phyloP scores from a whole-genome alignment of 2,329 filamentous ascomycete genomes.

The Lachnellula subtilissima region DNA sequence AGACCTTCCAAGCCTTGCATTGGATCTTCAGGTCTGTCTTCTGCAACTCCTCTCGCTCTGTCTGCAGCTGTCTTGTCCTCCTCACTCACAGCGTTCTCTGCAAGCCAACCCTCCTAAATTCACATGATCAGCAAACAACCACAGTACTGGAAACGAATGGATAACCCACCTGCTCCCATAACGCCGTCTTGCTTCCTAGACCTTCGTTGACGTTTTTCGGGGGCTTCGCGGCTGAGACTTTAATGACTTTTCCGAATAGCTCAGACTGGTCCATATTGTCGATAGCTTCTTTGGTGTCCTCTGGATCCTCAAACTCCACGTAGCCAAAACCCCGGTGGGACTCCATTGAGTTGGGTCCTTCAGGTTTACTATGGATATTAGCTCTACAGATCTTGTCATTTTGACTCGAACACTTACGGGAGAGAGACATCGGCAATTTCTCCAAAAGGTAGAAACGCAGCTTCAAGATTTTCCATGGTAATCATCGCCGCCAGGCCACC shows the following conservation, averaged over 20 bases:
- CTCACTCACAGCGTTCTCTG: constrained; percentile 78
- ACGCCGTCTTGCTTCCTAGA: constrained; percentile 83
- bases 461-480: constrained; percentile 69
- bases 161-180: constrained; percentile 86
- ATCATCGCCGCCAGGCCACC: constrained; percentile 80
- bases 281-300: constrained; percentile 89
- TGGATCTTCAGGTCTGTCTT: constrained; percentile 65
- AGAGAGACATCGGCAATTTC: constrained; percentile 89
- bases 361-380: constrained; percentile 57
- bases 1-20: constrained; percentile 95
- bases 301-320: constrained; percentile 82
- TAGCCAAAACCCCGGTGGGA: constrained; percentile 92
- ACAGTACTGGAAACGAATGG: background rate
- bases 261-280: constrained; percentile 99
- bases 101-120: constrained; percentile 82
- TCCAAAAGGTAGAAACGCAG: constrained; percentile 94
- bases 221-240: constrained; percentile 85
- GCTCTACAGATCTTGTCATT: background rate
- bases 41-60: constrained; percentile 45
- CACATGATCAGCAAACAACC: constrained; percentile 8
- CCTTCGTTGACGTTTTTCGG: constrained; percentile 86
- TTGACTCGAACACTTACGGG: constrained; percentile 42
- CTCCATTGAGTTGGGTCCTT: constrained; percentile 71
- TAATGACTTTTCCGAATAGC: constrained; percentile 86
- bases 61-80: constrained; percentile 65